These are phyloP conservation scores for Casuarina equisetifolia DNA, from an alignment of 306 rosid genomes.

Conservation along the genomic window DNA sequence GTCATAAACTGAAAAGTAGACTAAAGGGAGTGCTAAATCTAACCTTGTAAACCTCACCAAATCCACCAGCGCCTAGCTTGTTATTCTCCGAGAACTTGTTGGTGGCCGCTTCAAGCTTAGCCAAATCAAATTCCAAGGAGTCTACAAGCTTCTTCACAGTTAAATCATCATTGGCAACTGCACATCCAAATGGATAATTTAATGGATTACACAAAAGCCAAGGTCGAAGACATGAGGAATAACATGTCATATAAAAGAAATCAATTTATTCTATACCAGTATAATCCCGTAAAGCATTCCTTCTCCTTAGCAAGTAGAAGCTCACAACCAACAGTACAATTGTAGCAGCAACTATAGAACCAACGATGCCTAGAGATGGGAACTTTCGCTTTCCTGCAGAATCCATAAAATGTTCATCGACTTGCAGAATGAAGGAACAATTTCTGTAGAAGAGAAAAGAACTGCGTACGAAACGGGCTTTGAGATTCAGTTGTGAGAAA, in stretches of 20 bases:
- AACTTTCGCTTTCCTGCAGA: not conserved
- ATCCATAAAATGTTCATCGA: too few relatives aligned
- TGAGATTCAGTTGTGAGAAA: not conserved
- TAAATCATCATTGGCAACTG: not conserved
- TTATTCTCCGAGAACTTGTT: slow-evolving; percentile 18
- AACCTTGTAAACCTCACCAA: slow-evolving; percentile 36
- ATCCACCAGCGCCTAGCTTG: slow-evolving; percentile 35
- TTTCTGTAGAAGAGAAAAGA: too few relatives aligned
- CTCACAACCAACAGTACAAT: not conserved
- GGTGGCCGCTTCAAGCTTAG: slow-evolving; percentile 25
- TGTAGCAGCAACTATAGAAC: not conserved
- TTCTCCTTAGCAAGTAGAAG: not conserved
- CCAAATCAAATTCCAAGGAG: slow-evolving; percentile 22
- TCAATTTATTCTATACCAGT: not conserved
- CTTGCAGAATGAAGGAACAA: too few relatives aligned
- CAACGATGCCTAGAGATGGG: not conserved
- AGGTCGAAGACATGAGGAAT: too few relatives aligned
- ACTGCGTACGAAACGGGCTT: too few relatives aligned
- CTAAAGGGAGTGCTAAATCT: not conserved
- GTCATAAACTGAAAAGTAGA: too few relatives aligned
- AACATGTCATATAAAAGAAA: too few relatives aligned
- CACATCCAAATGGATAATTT: not conserved
- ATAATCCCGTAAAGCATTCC: not conserved
- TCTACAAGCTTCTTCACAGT: not conserved
- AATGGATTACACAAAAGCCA: too few relatives aligned